Evolutionary conservation across 495 filamentous ascomycete genomes (phyloP), one percentile per base, ranked within the genome.

Genomic region (Darksidea phi): DNA sequence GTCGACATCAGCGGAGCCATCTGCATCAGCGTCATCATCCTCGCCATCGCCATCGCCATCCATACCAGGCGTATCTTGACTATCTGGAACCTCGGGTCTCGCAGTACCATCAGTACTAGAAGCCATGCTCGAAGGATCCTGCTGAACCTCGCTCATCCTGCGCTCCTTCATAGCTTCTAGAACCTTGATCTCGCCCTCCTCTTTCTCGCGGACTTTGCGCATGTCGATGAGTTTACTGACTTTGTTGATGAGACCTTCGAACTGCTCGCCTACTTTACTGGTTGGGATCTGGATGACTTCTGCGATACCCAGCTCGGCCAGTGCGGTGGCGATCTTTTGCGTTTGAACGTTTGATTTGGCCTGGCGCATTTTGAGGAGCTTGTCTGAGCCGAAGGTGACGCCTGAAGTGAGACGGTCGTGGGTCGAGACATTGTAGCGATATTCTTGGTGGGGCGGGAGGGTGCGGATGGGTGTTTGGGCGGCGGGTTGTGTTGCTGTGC

Each of bases 251-350:
- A 98, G 78, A 54, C 80, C 77, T 74, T 97, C 94, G 70, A 91
- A 96, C 64, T 85, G 84, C 66, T 85, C 85, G 43, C 87, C 86
- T 0, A 95, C 90, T 0, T 80, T 82, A 17, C 83, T 82, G 0
- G 95, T 97, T 0, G 93, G 91, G 86, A 98, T 95, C 34, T 85
- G 77, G 20, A 97, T 78, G 6, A 90, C 77, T 0, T 85, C 77
- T 0, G 90, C 86, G 48, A 97, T 84, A 47, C 88, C 88, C 12
- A 96, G 79, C 69, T 97, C 88, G 18, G 82, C 78, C 17, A 97
- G 81, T 4, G 85, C 87, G 18, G 85, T 83, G 36, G 80, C 86
- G 57, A 97, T 89, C 67, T 91, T 90, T 64, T 83, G 77, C 34
- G 90, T 89, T 71, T 95, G 90, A 13, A 89, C 83, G 46, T 87